Evolutionary conservation across 768 basidiomycete species (phyloP), one percentile per base, ranked within the genome.

Genomic region (Tricholoma terreum): DNA sequence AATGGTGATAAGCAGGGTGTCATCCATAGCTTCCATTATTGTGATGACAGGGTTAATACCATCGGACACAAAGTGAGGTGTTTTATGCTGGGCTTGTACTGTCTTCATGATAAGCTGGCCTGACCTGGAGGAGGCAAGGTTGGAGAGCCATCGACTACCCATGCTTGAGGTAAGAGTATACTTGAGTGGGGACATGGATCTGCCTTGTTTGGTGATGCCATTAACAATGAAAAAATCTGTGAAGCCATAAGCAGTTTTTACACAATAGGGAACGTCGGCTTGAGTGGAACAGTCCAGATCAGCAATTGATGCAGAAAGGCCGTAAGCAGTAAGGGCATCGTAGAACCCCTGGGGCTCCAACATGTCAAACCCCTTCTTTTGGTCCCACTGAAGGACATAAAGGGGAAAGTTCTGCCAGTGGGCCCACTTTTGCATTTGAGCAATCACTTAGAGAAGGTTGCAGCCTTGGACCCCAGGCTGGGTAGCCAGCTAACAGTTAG

Each of bases 341-440:
- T 73, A 71, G 56, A 72, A 72, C 0, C 72, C 70, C 53, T 70
- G 36, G 0, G 70, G 71, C 7, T 52, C 55, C 0, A 74, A 59
- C 43, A 60, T 58, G 36, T 71, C 71, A 49, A 71, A 73, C 0
- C 71, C 71, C 35, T 73, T 73, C 63, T 61, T 71, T 38, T 73
- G 70, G 40, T 73, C 69, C 0, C 67, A 57, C 52, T 69, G 56
- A 11, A 72, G 43, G 0, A 61, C 58, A 46, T 60, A 71, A 0
- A 71, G 14, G 0, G 65, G 57, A 8, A 54, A 14, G 2, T 69
- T 65, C 21, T 61, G 50, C 3, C 69, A 58, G 4, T 58, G 22
- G 5, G 69, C 55, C 63, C 65, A 71, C 6, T 57, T 56, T 55
- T 69, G 50, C 9, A 71, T 21, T 10, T 53, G 50, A 3, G 68